Percentiles rank a stretch among this genome's conserved stretches.
These are phyloP conservation scores for Eremothecium cymbalariae DNA, from an alignment of 1,139 yeast genomes.

Conservation along the genomic window DNA sequence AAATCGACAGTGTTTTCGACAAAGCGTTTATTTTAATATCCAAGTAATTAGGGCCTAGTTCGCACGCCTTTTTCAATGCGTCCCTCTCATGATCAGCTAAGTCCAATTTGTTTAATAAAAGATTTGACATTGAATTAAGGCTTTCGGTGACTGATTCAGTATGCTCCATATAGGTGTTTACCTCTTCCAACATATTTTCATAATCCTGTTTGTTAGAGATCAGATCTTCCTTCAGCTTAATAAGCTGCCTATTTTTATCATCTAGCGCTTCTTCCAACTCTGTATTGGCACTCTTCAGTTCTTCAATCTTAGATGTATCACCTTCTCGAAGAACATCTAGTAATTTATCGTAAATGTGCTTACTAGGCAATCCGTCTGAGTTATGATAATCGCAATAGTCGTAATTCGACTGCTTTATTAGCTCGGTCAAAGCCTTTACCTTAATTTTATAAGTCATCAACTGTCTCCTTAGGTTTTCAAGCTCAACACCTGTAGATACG, in stretches of 20 bases:
- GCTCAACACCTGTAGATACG: slow-evolving; percentile 19
- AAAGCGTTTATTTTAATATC: slow-evolving; percentile 32
- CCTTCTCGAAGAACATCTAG: slow-evolving; percentile 15
- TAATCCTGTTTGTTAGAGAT: slow-evolving; percentile 23
- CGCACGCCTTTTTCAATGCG: slow-evolving; percentile 27
- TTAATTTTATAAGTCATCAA: slow-evolving; percentile 33
- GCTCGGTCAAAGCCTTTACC: slow-evolving; percentile 30
- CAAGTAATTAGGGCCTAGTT: slow-evolving; percentile 26
- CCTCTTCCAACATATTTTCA: slow-evolving; percentile 27
- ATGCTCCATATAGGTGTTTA: slow-evolving; percentile 28
- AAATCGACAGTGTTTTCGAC: slow-evolving; percentile 8
- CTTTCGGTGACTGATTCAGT: slow-evolving; percentile 28
- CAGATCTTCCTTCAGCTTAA: slow-evolving; percentile 21
- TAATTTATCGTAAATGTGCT: slow-evolving; percentile 14
- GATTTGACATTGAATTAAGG: slow-evolving; percentile 27
- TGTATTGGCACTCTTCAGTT: slow-evolving; percentile 20
- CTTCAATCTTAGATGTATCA: slow-evolving; percentile 22
- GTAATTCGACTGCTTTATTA: slow-evolving; percentile 29
- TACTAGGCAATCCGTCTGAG: slow-evolving; percentile 1
- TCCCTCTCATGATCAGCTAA: slow-evolving; percentile 26
- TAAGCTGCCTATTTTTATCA: slow-evolving; percentile 11
- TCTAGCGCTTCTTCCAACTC: slow-evolving; percentile 18
- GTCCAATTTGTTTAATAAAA: slow-evolving; percentile 19
- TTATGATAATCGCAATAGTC: slow-evolving; percentile 16
- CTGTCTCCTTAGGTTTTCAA: slow-evolving; percentile 31